phyloP scores from a whole-genome alignment of 2,329 filamentous ascomycete genomes.

The Ramularia collo-cygni region DNA sequence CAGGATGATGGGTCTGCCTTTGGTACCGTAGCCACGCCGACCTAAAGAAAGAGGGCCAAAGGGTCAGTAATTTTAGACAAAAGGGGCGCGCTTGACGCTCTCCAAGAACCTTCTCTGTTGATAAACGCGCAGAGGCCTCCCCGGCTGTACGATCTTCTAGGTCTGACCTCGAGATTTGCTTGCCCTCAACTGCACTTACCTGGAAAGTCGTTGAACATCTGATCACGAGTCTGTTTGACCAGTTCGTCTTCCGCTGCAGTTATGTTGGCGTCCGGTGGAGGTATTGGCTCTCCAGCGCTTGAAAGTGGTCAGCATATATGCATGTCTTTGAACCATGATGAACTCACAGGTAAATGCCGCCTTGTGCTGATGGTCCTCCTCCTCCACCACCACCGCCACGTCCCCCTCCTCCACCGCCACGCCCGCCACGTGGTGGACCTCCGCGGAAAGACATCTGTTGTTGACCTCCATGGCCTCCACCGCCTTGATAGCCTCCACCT shows the following conservation, averaged over 20 bases:
- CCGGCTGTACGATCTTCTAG: no score
- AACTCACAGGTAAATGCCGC: conserved; percentile 21
- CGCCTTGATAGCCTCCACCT: no score
- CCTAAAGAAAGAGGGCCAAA: no score
- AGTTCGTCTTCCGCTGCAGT: conserved; percentile 20
- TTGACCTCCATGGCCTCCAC: conserved; percentile 20
- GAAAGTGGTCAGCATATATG: conserved; percentile 20
- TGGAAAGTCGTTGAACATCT: conserved; percentile 28
- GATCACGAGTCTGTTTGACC: conserved; percentile 19
- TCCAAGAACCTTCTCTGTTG: no score
- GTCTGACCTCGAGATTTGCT: not conserved
- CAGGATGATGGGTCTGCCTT: conserved; percentile 33
- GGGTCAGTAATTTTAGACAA: no score
- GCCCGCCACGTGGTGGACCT: conserved; percentile 16
- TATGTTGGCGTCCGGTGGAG: conserved; percentile 20
- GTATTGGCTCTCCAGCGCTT: conserved; percentile 13
- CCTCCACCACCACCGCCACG: conserved; percentile 9
- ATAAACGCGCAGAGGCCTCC: no score
- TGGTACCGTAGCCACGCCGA: conserved; percentile 33
- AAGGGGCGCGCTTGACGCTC: no score
- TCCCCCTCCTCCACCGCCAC: conserved; percentile 4
- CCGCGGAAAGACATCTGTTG: conserved; percentile 15
- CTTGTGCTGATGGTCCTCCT: no score
- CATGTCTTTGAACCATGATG: not conserved
- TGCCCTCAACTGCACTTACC: no score